Conservation (phyloP, 768 basidiomycete genomes). For the Cystobasidium tubakii region DNA sequence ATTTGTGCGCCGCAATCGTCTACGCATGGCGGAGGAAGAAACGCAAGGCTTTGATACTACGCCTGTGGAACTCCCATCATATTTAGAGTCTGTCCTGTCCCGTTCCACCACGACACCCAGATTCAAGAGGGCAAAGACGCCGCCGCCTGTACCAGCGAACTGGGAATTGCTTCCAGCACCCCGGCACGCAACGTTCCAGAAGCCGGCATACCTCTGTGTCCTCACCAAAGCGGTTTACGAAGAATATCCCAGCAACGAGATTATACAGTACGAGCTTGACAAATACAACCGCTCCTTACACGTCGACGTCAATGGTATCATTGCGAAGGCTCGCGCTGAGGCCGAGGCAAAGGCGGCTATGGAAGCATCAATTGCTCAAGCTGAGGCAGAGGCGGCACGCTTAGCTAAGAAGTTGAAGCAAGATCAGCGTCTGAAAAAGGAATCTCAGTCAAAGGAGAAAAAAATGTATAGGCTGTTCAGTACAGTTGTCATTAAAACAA, state of each 20-base stretch:
- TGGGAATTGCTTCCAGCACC: background rate
- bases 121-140: background rate
- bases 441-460: slow-evolving; percentile 59
- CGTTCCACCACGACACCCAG: background rate
- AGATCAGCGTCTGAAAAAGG: slow-evolving; percentile 47
- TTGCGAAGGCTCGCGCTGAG: slow-evolving; percentile 49
- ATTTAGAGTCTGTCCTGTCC: background rate
- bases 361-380: slow-evolving; percentile 42
- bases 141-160: background rate
- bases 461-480: slow-evolving; percentile 73
- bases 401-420: slow-evolving; percentile 50
- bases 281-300: slow-evolving; percentile 2
- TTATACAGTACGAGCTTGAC: slow-evolving; percentile 5
- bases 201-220: slow-evolving; percentile 27
- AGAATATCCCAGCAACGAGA: background rate
- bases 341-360: slow-evolving; percentile 42
- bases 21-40: slow-evolving; percentile 27
- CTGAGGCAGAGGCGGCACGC: slow-evolving; percentile 39
- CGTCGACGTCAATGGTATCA: slow-evolving; percentile 47
- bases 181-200: background rate
- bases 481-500: slow-evolving; percentile 79
- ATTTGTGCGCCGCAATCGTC: background rate
- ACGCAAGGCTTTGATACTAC: background rate
- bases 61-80: background rate
- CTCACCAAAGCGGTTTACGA: slow-evolving; percentile 32